Evolutionary conservation across 2,329 filamentous ascomycete genomes (phyloP).

Genomic region (Fusarium zealandicum): DNA sequence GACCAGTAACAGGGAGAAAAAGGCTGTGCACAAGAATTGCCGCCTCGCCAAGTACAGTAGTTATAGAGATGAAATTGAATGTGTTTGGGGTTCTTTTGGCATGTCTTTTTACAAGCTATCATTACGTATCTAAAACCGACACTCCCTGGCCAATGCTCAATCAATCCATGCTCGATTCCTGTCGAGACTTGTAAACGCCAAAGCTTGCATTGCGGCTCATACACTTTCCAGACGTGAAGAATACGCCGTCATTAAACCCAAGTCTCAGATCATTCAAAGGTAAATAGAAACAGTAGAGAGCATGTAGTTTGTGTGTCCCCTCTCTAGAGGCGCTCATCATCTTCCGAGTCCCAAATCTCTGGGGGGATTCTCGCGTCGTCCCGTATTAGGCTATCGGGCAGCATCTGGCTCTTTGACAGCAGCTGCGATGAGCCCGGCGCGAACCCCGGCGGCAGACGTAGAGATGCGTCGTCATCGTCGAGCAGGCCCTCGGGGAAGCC

Average conservation of each 20-base stretch:
- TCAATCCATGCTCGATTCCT: not conserved
- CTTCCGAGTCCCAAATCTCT: slow-evolving; percentile 50
- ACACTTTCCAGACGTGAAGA: slow-evolving; percentile 4
- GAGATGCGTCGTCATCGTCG: slow-evolving; percentile 38
- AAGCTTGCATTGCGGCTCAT: slow-evolving; percentile 7
- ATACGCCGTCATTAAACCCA: not conserved
- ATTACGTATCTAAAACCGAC: no score
- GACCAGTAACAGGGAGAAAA: slow-evolving; percentile 8
- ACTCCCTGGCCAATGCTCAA: not conserved
- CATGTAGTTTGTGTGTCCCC: not conserved
- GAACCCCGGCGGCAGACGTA: slow-evolving; percentile 18
- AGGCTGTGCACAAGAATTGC: slow-evolving; percentile 24
- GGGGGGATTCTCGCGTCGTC: slow-evolving; percentile 46
- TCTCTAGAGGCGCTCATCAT: slow-evolving; percentile 28
- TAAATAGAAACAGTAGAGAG: not conserved
- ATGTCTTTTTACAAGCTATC: not conserved
- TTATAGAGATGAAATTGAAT: slow-evolving; percentile 41
- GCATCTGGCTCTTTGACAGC: slow-evolving; percentile 59
- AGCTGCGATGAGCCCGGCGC: slow-evolving; percentile 53
- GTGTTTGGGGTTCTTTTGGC: slow-evolving; percentile 18
- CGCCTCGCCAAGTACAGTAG: slow-evolving; percentile 34
- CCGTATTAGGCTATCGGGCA: slow-evolving; percentile 56
- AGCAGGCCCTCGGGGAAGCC: slow-evolving; percentile 30
- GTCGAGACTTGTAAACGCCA: slow-evolving; percentile 15
- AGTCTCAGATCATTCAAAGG: not conserved